Evolutionary conservation across 169 alveolate species (phyloP), one percentile per base, ranked within the genome.

Genomic region (Cryptosporidium ubiquitum): DNA sequence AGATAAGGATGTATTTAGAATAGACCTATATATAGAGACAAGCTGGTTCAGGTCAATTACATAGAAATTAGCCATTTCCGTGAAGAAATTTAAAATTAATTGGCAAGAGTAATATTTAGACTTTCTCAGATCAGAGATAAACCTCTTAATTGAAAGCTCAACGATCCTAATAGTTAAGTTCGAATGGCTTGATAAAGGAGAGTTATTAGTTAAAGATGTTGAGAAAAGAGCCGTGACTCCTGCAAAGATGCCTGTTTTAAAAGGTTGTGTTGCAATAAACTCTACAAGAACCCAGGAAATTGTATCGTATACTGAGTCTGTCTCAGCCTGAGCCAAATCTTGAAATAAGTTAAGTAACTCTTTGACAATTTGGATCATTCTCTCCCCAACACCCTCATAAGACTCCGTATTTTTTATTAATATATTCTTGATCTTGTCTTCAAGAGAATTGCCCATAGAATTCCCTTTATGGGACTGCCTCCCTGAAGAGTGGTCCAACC

Each of bases 191-290:
- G 68, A 42, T 29, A 79, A 26, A 1, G 89, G 89, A 5, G 66
- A 58, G 18, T n/a, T 79, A 20, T 58, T 47, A 68, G 58, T 64
- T 29, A 79, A 61, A 42, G 89, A 79, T 61, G 89, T 79, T 61
- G 89, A 79, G 75, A 79, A 40, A 20, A 79, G 37, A 23, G 89
- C 61, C n/a, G 89, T 79, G 31, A 79, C 58, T 39, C 89, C 89
- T 33, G 89, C 89, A 64, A 61, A 79, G 7, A 79, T 79, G 18
- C 89, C 89, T 5, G 89, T 79, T 79, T 66, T 66, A 64, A 44
- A 79, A 16, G 89, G 89, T 20, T 61, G 79, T n/a, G 89, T 79
- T 7, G 79, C 55, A n/a, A 79, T 40, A 40, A 58, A 79, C 26
- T 79, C 89, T 44, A 64, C 75, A 52, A 79, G 40, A 37, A 64